Evolutionary conservation across 345 rosid genomes (phyloP).

Genomic region (Pelargonium nanum): DNA sequence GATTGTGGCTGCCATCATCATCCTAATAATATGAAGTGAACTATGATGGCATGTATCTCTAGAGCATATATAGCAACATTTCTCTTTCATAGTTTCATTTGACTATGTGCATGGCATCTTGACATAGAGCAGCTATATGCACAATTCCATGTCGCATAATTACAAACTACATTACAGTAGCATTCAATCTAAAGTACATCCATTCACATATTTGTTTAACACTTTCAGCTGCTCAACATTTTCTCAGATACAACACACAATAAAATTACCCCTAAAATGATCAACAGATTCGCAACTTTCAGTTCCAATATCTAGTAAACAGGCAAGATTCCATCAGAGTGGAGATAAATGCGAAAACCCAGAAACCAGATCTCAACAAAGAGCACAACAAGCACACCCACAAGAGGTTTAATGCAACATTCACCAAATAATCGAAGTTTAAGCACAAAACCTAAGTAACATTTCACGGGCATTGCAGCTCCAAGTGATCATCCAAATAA

Average conservation of each 20-base stretch:
- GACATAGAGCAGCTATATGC: no score
- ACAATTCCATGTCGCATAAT: neutral
- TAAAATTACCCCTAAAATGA: constrained; percentile 1
- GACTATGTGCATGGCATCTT: no score
- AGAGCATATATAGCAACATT: no score
- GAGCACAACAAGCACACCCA: neutral
- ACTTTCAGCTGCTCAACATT: neutral
- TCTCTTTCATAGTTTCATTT: no score
- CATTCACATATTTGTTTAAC: neutral
- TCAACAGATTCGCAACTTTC: neutral
- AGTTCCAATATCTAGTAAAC: constrained; percentile 2
- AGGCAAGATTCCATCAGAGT: constrained; percentile 3
- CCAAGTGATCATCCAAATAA: constrained; percentile 1
- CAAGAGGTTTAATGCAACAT: neutral
- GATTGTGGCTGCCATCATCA: no score
- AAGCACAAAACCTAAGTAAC: constrained; percentile 10
- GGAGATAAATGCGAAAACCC: constrained; percentile 1
- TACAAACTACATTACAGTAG: neutral
- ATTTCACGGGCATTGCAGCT: neutral
- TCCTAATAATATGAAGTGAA: no score
- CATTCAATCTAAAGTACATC: neutral
- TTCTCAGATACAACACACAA: neutral
- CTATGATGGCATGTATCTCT: no score
- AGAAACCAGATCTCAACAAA: constrained; percentile 10
- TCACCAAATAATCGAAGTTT: neutral